Conservation (phyloP, 1,284 basidiomycete species). For the Lignosus rhinocerotis region DNA sequence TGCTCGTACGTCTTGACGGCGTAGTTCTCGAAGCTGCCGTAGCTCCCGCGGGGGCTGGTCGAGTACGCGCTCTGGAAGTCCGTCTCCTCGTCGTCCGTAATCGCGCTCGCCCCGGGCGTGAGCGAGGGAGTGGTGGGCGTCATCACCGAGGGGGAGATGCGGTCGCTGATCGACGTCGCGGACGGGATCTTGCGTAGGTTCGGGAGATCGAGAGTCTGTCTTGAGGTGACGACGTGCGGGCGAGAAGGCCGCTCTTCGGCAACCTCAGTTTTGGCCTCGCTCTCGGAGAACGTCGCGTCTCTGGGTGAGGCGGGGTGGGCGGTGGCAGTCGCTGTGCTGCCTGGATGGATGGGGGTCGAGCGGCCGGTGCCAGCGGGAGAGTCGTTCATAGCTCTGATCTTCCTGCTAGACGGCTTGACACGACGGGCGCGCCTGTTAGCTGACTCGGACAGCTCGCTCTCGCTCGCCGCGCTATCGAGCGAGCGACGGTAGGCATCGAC, state of each 20-base stretch:
- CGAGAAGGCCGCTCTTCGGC: constrained; percentile 14
- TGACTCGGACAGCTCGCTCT: constrained; percentile 44
- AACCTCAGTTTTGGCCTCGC: constrained; percentile 21
- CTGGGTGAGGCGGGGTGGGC: not conserved
- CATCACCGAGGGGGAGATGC: constrained; percentile 33
- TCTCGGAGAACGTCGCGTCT: constrained; percentile 10
- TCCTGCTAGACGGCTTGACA: constrained; percentile 19
- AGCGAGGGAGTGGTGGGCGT: constrained; percentile 43
- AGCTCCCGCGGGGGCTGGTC: constrained; percentile 65
- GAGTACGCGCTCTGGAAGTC: constrained; percentile 86
- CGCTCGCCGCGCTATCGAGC: constrained; percentile 43
- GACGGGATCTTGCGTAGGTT: constrained; percentile 39
- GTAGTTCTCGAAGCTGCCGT: constrained; percentile 36
- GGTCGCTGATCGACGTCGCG: constrained; percentile 27
- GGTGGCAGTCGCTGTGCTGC: constrained; percentile 1
- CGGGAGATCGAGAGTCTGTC: constrained; percentile 19
- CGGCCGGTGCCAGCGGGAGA: constrained; percentile 22
- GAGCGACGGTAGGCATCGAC: constrained; percentile 51
- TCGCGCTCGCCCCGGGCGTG: constrained; percentile 41
- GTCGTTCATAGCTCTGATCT: constrained; percentile 17
- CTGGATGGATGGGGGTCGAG: constrained; percentile 21
- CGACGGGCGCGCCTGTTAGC: constrained; percentile 23
- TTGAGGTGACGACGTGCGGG: constrained; percentile 14
- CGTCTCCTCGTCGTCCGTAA: constrained; percentile 78
- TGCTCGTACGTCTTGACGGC: constrained; percentile 19